Percentiles rank a stretch among this genome's conserved stretches.
These are phyloP conservation scores for Friedmanniomyces endolithicus DNA, from an alignment of 495 filamentous ascomycete genomes.

Conservation along the genomic window DNA sequence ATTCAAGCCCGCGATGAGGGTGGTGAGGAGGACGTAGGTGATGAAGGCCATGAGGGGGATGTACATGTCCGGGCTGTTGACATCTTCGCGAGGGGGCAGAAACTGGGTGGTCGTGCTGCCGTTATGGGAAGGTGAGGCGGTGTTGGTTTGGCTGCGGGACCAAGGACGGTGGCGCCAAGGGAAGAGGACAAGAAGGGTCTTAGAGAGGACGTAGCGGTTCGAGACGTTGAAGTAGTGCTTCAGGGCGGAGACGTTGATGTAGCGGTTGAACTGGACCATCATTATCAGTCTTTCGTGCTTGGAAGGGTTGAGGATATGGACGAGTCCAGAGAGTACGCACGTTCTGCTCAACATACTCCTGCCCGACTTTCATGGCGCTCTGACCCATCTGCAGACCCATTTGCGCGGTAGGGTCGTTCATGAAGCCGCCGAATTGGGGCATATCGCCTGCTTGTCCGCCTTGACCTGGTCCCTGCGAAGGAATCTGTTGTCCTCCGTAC, in stretches of 20 bases:
- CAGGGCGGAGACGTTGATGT: conserved; percentile 57
- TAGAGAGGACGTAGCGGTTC: conserved; percentile 32
- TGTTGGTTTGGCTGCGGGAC: conserved; percentile 53
- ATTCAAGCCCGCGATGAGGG: conserved; percentile 78
- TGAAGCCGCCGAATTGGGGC: conserved; percentile 76
- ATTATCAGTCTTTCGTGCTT: too few species aligned
- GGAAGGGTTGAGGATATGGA: neutral
- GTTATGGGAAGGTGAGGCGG: neutral
- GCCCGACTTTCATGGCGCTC: conserved; percentile 73
- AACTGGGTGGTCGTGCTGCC: conserved; percentile 57
- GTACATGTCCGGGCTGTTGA: conserved; percentile 99
- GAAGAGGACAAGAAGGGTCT: conserved; percentile 70
- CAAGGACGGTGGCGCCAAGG: conserved; percentile 96
- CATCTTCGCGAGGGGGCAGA: conserved; percentile 86
- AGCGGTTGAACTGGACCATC: conserved; percentile 66
- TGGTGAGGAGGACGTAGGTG: conserved; percentile 89
- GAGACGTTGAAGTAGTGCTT: conserved; percentile 39
- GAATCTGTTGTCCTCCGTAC: conserved; percentile 50
- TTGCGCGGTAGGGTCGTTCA: conserved; percentile 91
- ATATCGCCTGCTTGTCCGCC: conserved; percentile 37
- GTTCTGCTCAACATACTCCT: conserved; percentile 88
- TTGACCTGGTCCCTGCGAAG: conserved; percentile 24
- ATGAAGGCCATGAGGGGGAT: conserved; percentile 91
- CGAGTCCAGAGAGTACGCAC: conserved; percentile 32
- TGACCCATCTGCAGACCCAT: conserved; percentile 92